Conservation (phyloP, 352 stramenopile species). For the Globisporangium alternatum region DNA sequence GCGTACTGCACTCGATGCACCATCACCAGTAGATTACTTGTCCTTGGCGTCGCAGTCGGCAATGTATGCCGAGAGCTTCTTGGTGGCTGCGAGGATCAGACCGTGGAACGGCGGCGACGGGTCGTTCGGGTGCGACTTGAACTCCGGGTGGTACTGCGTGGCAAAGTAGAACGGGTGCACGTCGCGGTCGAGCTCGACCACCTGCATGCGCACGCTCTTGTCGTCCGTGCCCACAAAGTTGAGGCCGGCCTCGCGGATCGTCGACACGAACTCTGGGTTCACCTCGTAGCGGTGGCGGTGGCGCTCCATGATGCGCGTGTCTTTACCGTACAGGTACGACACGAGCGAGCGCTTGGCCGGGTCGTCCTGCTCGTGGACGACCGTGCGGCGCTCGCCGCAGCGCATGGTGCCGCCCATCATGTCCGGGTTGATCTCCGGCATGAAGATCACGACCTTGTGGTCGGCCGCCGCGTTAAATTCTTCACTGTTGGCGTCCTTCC, state of each 20-base stretch:
- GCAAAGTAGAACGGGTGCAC: conserved; percentile 99
- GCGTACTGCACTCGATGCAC: not conserved
- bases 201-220: conserved; percentile 97
- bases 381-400: conserved; percentile 94
- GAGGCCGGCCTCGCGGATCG: conserved; percentile 91
- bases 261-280: conserved; percentile 94
- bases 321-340: conserved; percentile 90
- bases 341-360: conserved; percentile 82
- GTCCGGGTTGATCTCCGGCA: conserved; percentile 98
- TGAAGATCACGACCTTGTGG: conserved; percentile 98
- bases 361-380: conserved; percentile 89
- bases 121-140: conserved; percentile 95
- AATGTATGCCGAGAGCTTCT: conserved; percentile 73
- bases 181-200: conserved; percentile 94
- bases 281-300: conserved; percentile 99
- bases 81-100: conserved; percentile 90
- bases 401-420: conserved; percentile 99
- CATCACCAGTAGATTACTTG: conserved; percentile 19
- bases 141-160: conserved; percentile 99
- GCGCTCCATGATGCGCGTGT: conserved; percentile 91
- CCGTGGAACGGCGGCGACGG: conserved; percentile 98
- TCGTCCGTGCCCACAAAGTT: conserved; percentile 98
- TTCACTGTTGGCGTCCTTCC: conserved; percentile 93
- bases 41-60: conserved; percentile 31
- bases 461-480: conserved; percentile 90